Conservation (phyloP, 2,329 filamentous ascomycete species). For the Trichoderma koningiopsis region DNA sequence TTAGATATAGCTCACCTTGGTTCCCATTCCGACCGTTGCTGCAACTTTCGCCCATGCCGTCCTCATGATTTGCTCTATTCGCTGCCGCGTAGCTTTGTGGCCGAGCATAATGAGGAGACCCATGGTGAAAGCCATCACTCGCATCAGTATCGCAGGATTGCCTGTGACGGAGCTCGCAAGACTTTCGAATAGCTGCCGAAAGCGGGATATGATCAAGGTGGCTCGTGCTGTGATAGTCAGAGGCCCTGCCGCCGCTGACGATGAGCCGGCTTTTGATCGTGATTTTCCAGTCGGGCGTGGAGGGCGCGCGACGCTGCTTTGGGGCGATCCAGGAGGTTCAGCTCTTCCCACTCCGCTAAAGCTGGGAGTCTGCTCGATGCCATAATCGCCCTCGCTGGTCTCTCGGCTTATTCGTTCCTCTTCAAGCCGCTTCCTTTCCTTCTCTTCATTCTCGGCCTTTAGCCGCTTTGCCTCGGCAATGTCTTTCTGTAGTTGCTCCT, state of each 20-base stretch:
- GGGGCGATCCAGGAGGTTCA: constrained; percentile 37
- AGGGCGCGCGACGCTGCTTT: constrained; percentile 40
- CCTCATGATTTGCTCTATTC: constrained; percentile 68
- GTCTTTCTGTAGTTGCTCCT: constrained; percentile 58
- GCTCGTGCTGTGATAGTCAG: constrained; percentile 52
- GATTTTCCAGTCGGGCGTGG: constrained; percentile 30
- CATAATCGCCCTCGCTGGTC: constrained; percentile 67
- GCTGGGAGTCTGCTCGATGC: constrained; percentile 60
- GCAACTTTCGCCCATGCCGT: constrained; percentile 79
- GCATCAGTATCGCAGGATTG: constrained; percentile 60
- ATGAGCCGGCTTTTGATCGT: constrained; percentile 36
- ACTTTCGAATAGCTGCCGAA: constrained; percentile 55
- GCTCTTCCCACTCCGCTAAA: constrained; percentile 41
- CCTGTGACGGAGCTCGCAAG: constrained; percentile 53
- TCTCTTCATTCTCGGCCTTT: constrained; percentile 61
- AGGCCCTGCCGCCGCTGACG: constrained; percentile 35
- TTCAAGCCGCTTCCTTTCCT: constrained; percentile 54
- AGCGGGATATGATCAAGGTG: constrained; percentile 54
- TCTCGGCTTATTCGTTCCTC: constrained; percentile 54
- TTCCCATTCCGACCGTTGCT: constrained; percentile 89
- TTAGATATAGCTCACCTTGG: constrained; percentile 96
- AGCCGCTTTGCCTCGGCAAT: constrained; percentile 59
- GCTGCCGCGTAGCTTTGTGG: constrained; percentile 72
- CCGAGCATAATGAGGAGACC: constrained; percentile 77
- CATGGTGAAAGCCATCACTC: constrained; percentile 75